These are phyloP conservation scores for bread wheat (Triticum aestivum) DNA, from an alignment of 176 grass and related monocot species.

Conservation along the genomic window DNA sequence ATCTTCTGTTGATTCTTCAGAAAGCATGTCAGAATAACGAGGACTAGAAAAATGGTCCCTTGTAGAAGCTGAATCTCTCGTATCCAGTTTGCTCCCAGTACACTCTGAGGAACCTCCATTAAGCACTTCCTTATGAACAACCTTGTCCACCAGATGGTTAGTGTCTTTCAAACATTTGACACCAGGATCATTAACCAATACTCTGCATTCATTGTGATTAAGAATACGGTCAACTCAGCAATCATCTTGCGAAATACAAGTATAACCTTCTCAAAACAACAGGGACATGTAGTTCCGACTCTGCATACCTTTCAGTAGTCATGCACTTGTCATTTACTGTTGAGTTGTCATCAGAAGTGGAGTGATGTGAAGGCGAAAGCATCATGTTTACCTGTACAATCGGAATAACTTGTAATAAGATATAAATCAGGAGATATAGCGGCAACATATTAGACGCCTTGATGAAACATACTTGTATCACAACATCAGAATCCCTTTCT, in stretches of 20 bases:
- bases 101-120: constrained; percentile 9
- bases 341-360: constrained; percentile 40
- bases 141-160: constrained; percentile 20
- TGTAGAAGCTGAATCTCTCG: constrained; percentile 35
- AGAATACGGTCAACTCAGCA: constrained; percentile 31
- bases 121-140: constrained; percentile 26
- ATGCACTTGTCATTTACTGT: constrained; percentile 31
- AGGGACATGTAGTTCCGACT: background rate
- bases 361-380: constrained; percentile 30
- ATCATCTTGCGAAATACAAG: constrained; percentile 32
- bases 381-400: constrained; percentile 48
- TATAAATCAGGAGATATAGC: constrained; percentile 23
- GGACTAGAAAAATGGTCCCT: constrained; percentile 23
- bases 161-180: constrained; percentile 25
- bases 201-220: constrained; percentile 33
- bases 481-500: constrained; percentile 75
- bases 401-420: constrained; percentile 27
- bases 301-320: constrained; percentile 54
- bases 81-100: constrained; percentile 26
- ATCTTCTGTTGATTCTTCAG: constrained; percentile 52
- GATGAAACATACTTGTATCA: constrained; percentile 69
- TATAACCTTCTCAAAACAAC: constrained; percentile 11
- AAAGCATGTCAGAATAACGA: constrained; percentile 47
- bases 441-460: constrained; percentile 18
- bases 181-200: constrained; percentile 9